These are phyloP conservation scores for Beauveria australis DNA, from an alignment of 2,329 filamentous ascomycete genomes.

Conservation along the genomic window DNA sequence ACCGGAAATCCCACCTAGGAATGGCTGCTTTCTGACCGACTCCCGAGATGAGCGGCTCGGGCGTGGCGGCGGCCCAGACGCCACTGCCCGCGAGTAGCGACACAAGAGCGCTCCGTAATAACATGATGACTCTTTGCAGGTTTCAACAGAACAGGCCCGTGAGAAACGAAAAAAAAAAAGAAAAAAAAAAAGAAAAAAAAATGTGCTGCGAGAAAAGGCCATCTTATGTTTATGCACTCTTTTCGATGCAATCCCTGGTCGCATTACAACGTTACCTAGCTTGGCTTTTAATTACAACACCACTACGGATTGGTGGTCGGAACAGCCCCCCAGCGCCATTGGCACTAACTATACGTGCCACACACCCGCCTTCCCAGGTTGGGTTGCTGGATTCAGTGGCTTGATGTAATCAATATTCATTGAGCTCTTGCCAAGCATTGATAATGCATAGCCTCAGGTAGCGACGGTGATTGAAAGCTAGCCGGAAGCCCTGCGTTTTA, in stretches of 20 bases:
- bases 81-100: conserved; percentile 8
- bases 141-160: neutral
- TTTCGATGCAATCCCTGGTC: neutral
- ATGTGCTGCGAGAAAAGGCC: neutral
- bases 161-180: neutral
- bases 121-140: neutral
- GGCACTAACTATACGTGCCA: too few relatives aligned
- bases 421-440: too few relatives aligned
- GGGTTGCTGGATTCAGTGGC: too few relatives aligned
- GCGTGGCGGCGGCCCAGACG: conserved; percentile 6
- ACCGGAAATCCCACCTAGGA: conserved; percentile 42
- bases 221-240: neutral
- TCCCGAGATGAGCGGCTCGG: conserved; percentile 16
- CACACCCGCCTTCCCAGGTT: too few relatives aligned
- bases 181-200: too few relatives aligned
- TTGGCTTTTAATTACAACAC: neutral
- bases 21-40: conserved; percentile 25
- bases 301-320: neutral
- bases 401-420: too few relatives aligned
- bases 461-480: too few relatives aligned
- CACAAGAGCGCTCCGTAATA: neutral
- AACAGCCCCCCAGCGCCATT: too few relatives aligned
- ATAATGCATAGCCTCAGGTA: too few relatives aligned
- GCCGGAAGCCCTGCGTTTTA: too few relatives aligned
- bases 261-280: conserved; percentile 7